A percentile compares a stretch with the other conserved stretches of the same genome.
phyloP scores from a whole-genome alignment of 2,329 filamentous ascomycete species.

The Exophiala xenobiotica region DNA sequence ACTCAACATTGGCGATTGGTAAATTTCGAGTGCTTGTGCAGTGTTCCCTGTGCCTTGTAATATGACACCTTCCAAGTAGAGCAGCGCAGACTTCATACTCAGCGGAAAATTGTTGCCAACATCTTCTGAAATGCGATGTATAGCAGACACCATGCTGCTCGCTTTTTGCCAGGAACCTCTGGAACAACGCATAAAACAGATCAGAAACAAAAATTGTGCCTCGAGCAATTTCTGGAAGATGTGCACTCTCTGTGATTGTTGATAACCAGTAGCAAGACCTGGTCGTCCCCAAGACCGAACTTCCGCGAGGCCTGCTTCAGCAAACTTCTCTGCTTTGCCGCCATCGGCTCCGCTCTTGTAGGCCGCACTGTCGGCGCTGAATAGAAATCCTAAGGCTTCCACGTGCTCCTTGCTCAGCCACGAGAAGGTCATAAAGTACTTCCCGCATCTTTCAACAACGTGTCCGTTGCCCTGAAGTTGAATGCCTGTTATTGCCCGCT shows the following conservation, averaged over 20 bases:
- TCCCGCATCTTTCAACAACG: slow-evolving; percentile 44
- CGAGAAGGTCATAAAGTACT: slow-evolving; percentile 51
- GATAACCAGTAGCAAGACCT: slow-evolving; percentile 23
- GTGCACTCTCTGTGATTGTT: slow-evolving; percentile 25
- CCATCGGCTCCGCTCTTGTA: slow-evolving; percentile 56
- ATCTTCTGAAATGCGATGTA: slow-evolving; percentile 50
- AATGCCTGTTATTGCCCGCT: slow-evolving; percentile 26
- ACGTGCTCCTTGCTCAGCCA: slow-evolving; percentile 63
- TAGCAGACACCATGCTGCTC: slow-evolving; percentile 55
- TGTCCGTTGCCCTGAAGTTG: slow-evolving; percentile 39
- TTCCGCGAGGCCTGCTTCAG: slow-evolving; percentile 54
- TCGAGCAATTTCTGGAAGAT: slow-evolving; percentile 64
- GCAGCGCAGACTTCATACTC: slow-evolving; percentile 54
- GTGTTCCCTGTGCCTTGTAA: slow-evolving; percentile 75
- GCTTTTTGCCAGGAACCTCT: slow-evolving; percentile 69
- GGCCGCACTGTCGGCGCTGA: slow-evolving; percentile 57
- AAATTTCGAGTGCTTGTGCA: slow-evolving; percentile 65
- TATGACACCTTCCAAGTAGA: slow-evolving; percentile 74
- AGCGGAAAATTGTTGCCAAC: slow-evolving; percentile 42
- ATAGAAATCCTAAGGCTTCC: slow-evolving; percentile 59
- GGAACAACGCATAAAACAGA: slow-evolving; percentile 67
- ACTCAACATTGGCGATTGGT: slow-evolving; percentile 61
- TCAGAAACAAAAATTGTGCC: slow-evolving; percentile 69
- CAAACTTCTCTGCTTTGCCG: slow-evolving; percentile 55
- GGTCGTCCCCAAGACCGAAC: slow-evolving; percentile 36